phyloP scores from a whole-genome alignment of 768 basidiomycete genomes.

The Plicaturopsis crispa region DNA sequence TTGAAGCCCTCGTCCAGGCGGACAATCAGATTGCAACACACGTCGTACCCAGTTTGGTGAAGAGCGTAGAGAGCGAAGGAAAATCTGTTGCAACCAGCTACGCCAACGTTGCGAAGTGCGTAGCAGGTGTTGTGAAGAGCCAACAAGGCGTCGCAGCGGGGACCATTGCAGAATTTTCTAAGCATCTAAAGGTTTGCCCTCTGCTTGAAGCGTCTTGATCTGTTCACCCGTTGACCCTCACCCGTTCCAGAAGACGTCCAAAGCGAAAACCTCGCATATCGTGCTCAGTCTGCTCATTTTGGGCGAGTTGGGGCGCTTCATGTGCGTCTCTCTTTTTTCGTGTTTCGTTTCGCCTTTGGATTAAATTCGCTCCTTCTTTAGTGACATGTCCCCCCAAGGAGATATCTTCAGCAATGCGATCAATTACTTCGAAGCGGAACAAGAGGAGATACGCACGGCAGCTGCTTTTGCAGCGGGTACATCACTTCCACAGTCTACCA shows the following conservation, averaged over 20 bases:
- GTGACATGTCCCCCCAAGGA: slow-evolving; percentile 78
- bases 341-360: slow-evolving; percentile 2
- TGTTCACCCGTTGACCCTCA: slow-evolving; percentile 4
- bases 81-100: slow-evolving; percentile 46
- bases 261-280: slow-evolving; percentile 58
- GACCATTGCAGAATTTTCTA: slow-evolving; percentile 80
- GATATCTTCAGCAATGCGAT: slow-evolving; percentile 75
- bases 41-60: slow-evolving; percentile 69
- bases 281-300: slow-evolving; percentile 83
- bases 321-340: slow-evolving; percentile 43
- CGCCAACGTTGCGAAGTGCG: slow-evolving; percentile 75
- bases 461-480: slow-evolving; percentile 91
- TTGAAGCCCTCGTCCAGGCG: slow-evolving; percentile 71
- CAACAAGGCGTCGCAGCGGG: slow-evolving; percentile 69
- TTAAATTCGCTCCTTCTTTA: slow-evolving; percentile 22
- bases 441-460: slow-evolving; percentile 83
- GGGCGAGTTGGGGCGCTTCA: slow-evolving; percentile 88
- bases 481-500: slow-evolving; percentile 10
- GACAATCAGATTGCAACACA: slow-evolving; percentile 80
- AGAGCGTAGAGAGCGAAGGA: slow-evolving; percentile 54
- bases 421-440: slow-evolving; percentile 64
- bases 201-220: neutral
- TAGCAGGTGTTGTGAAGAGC: slow-evolving; percentile 75
- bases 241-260: slow-evolving; percentile 37
- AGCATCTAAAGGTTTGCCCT: slow-evolving; percentile 60